Evolutionary conservation across 2,329 filamentous ascomycete genomes (phyloP), one percentile per base, ranked within the genome.

Genomic region (Penicillium sp.): DNA sequence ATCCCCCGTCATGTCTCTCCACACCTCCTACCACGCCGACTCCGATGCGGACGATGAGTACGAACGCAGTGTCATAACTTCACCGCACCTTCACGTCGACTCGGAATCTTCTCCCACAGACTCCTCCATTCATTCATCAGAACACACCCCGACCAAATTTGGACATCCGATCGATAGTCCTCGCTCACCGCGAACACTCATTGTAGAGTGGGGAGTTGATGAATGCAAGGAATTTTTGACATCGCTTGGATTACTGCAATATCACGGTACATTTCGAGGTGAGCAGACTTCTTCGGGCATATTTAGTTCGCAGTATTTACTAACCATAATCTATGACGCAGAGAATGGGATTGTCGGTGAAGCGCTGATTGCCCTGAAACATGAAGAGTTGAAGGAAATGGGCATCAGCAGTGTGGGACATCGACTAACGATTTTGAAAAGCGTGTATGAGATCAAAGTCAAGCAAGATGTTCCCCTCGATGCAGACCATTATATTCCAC

Each of bases 301-400:
- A 13, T 8, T 13, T 7, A 13, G 19, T 38, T 25, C 1, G 13
- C 29, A 21, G 23, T 47, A 8, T 31, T 51, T 40, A 19, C 31
- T 58, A 13, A 47, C 58, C n/a, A 53, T 49, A 23, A 43, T 8
- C n/a, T 39, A 10, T n/a, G 9, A n/a, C 9, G 9, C 73, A 94
- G 94, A 97, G 70, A 96, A 99, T 71, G 92, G 91, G 62, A 95
- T 99, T 66, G 88, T 92, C 38, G 94, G 94, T 63, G 92, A 97
- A 73, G 93, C 91, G 51, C 80, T 99, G 61, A 86, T 96, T 56
- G 91, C 91, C 40, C 79, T 99, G 62, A 88, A 90, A 62, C 94
- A 97, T 72, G 90, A 96, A 56, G 93, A 97, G 72, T 80, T 99
- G 67, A 96, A 95, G 76, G 91, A 95, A 71, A 93, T 97, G 87